Base-by-base conservation (phyloP, 306 rosid species). In the Dryas octopetala region DNA sequence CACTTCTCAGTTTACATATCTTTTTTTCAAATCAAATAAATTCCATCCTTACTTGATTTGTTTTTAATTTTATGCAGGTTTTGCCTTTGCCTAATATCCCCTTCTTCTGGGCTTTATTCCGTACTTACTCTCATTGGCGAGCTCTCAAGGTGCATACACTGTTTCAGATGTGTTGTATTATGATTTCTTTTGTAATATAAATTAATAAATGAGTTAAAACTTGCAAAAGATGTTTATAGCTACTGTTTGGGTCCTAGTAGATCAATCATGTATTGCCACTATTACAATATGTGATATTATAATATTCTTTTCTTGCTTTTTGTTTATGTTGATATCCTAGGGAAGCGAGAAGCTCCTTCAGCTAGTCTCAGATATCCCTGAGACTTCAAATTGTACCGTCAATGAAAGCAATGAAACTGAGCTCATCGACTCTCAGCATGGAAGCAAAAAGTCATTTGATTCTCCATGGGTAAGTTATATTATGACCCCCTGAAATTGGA, bases 121-220 rank as follows among this genome's bases (percentile, higher is more conserved):
- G 99, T 60, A 70, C 93, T 41, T 92, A 90, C 74, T 95, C 99
- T 77, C 93, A 95, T 71, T 92, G 99, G 98, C 90, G 97, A 73
- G 99, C 98, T 65, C 82, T 88, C 47, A 86, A 92, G 97, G 99
- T 95, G 70, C 19, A 43, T 54, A 57, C 44, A 26, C 23, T 62
- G 43, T 60, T 64, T 72, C 62, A 59, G 53, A 60, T 54, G 40
- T 85, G 65, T 44, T 80, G 44, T 60, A 58, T 65, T 51, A 40
- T 60, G 13, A 12, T 73, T 66, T 78, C 38, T 45, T 19, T 19
- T 69, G 67, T 74, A 60, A 57, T 66, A 43, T 59, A 73, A 70
- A 66, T 9, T 7, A 28, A 47, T 48, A 14, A 19, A 6, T 38
- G 52, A 11, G 64, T 23, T 71, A 5, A 45, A 55, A 46, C 53